Base-by-base conservation (phyloP, 139 green algal genomes). In the Trebouxia sp. region DNA sequence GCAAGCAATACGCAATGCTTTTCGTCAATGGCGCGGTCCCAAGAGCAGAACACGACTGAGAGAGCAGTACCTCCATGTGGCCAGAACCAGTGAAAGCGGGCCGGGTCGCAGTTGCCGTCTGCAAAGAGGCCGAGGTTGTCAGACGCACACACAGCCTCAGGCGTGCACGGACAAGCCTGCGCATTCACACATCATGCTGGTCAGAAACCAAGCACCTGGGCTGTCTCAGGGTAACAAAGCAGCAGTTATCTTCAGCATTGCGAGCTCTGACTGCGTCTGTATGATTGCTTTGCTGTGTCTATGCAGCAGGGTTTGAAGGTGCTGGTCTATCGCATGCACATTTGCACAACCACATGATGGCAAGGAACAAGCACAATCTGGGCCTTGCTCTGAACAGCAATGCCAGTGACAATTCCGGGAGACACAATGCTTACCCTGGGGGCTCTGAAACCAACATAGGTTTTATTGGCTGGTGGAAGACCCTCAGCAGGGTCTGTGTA, bases 401-500 rank as follows among this genome's bases (percentile, higher is more conserved):
- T n/a, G n/a, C n/a, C n/a, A n/a, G n/a, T n/a, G n/a, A n/a, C n/a
- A n/a, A n/a, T n/a, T n/a, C n/a, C n/a, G n/a, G n/a, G n/a, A 10
- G 55, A 3, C 11, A n/a, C 26, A 3, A 30, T 30, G 32, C 32
- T 45, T 72, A 72, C 62, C 62, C 62, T 43, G 5, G 62, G 62
- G 3, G 62, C 62, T 45, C 32, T 28, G 32, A 72, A 72, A 3
- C 62, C 62, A 30, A 72, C 32, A 24, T 72, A 77, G 4, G 69
- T 77, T 26, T 77, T 77, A 24, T 51, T 77, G 28, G 42, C n/a
- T 22, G 69, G 69, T 5, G 69, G 50, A n/a, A n/a, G 62, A 10
- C 62, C 42, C 41, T 77, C 72, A 32, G 48, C 47, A 66, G 72
- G 72, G 30, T 79, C 72, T 35, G 32, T 62, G 72, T 79, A 79